phyloP scores from a whole-genome alignment of 768 basidiomycete species.

The Leucosporidium yakuticum region DNA sequence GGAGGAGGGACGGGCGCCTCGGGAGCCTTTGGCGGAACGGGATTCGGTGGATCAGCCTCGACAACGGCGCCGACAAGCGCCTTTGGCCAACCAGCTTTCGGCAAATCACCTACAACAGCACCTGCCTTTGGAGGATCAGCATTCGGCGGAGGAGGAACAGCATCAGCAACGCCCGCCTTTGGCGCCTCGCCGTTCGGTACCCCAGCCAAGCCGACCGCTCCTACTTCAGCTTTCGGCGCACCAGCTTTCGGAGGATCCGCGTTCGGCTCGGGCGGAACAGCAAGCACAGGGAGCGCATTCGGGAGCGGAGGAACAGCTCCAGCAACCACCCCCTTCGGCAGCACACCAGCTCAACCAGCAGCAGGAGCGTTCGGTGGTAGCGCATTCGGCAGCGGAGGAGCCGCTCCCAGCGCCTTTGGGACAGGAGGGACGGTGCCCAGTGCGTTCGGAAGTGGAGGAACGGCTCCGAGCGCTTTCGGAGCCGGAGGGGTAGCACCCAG shows the following conservation, averaged over 20 bases:
- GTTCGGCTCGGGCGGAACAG: slow-evolving; percentile 14
- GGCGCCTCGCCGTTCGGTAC: slow-evolving; percentile 17
- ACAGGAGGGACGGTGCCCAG: slow-evolving; percentile 7
- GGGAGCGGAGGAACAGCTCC: slow-evolving; percentile 6
- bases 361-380: slow-evolving; percentile 5
- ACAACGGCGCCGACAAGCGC: not conserved
- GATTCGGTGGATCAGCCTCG: not conserved
- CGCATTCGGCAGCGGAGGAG: slow-evolving; percentile 5
- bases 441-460: slow-evolving; percentile 16
- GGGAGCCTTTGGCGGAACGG: not conserved
- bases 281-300: not conserved
- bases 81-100: slow-evolving; percentile 26
- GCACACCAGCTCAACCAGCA: not conserved
- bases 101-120: slow-evolving; percentile 44
- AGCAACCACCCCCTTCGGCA: not conserved
- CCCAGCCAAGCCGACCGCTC: not conserved
- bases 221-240: not conserved
- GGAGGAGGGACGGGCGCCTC: not conserved
- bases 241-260: slow-evolving; percentile 10
- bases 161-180: slow-evolving; percentile 13
- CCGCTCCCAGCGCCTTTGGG: slow-evolving; percentile 13
- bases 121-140: slow-evolving; percentile 42
- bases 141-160: slow-evolving; percentile 19
- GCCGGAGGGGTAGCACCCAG: slow-evolving; percentile 1
- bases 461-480: slow-evolving; percentile 16